Evolutionary conservation across 208 protist species (phyloP), one percentile per base, ranked within the genome.

Genomic region (Lotmaria passim): DNA sequence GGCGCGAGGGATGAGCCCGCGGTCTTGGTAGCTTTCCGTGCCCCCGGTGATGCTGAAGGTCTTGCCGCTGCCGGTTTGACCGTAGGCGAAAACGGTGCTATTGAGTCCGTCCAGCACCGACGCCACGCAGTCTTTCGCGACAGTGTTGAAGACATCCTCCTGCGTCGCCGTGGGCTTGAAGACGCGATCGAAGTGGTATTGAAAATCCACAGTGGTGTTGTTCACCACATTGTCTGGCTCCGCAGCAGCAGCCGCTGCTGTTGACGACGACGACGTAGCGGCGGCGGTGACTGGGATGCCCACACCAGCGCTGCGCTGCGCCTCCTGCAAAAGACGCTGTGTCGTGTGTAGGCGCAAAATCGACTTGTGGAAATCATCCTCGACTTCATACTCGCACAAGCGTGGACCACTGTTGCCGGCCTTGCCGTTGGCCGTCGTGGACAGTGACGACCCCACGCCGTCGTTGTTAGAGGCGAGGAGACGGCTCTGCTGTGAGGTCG

Each of bases 11-110:
- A 97, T 96, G 48, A 97, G 86, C 17, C 93, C 93, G 21, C 89
- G 81, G 21, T 95, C 90, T 14, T 93, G 71, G 60, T 95, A 94
- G 69, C 85, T 91, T 39, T 94, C 86, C 34, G 87, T 87, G 24
- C 92, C 93, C n/a, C 93, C 93, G 3, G 89, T 94, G 74, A 96
- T 93, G 61, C 87, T 96, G 76, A 85, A 94, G 39, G 93, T 97
- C 73, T 97, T 97, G 30, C 93, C 93, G 75, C 85, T 93, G 44
- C 93, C 93, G 0, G 93, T 97, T 53, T 97, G 93, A 2, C 93
- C 93, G 62, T 97, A 97, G 41, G 93, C 91, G 69, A 97, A 94
- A 15, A 97, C 69, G 23, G 93, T 97, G 59, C 88, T 90, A 81
- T 97, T 96, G 71, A 89, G 82, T 31, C 93, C 93, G 31, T 91